Evolutionary conservation across 176 grass and related monocot genomes (phyloP).

Genomic region (Urochloa ruziziensis): DNA sequence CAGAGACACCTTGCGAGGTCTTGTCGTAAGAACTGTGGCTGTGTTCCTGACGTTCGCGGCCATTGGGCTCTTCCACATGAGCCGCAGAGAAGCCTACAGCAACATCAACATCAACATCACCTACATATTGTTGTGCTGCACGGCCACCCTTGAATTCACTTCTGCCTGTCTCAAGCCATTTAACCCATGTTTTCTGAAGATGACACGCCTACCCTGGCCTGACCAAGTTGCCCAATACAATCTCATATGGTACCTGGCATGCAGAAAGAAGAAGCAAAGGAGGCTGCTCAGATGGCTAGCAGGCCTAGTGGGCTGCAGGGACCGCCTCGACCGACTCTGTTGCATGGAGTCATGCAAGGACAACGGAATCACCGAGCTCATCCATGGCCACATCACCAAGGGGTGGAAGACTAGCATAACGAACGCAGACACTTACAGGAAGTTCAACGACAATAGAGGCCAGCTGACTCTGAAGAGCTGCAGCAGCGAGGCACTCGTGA

Average conservation of each 20-base stretch:
- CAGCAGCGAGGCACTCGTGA: background rate
- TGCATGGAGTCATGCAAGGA: background rate
- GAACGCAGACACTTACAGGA: background rate
- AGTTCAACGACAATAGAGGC: background rate
- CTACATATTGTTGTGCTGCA: background rate
- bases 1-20: background rate
- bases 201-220: too few species aligned
- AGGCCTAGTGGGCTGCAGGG: background rate
- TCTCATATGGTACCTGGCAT: background rate
- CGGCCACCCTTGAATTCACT: background rate
- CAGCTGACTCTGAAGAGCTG: background rate
- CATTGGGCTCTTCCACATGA: background rate
- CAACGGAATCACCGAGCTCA: background rate
- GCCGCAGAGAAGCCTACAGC: background rate
- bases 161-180: background rate
- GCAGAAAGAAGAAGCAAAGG: background rate
- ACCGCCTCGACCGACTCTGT: background rate
- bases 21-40: background rate
- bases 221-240: too few species aligned
- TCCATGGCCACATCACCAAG: background rate
- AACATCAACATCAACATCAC: background rate
- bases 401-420: too few species aligned
- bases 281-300: background rate
- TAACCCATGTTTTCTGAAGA: background rate
- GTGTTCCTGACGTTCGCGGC: background rate